Evolutionary conservation across 306 rosid genomes (phyloP).

Genomic region (Vigna radiata): DNA sequence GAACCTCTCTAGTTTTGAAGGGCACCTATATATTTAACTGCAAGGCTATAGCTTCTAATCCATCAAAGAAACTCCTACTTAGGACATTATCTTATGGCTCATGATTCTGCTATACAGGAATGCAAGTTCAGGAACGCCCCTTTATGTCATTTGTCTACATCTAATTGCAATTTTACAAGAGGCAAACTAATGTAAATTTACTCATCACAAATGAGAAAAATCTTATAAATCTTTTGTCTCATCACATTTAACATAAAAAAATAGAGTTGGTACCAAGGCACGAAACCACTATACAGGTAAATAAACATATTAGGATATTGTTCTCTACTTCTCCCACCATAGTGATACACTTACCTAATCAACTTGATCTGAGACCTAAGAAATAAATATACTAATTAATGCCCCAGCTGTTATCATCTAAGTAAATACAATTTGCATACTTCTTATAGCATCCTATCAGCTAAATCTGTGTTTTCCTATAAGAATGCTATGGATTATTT

Average conservation of each 20-base stretch:
- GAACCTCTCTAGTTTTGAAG: slow-evolving; percentile 6
- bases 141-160: neutral
- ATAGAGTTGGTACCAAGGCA: too few relatives aligned
- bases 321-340: neutral
- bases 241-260: slow-evolving; percentile 11
- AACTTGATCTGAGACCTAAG: neutral
- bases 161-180: neutral
- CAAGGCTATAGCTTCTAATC: slow-evolving; percentile 11
- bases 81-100: neutral
- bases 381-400: slow-evolving; percentile 2
- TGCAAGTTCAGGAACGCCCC: neutral
- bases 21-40: slow-evolving; percentile 5
- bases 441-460: slow-evolving; percentile 1
- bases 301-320: neutral
- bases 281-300: neutral
- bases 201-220: slow-evolving; percentile 3
- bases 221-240: neutral
- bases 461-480: neutral
- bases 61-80: slow-evolving; percentile 17
- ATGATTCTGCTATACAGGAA: slow-evolving; percentile 1
- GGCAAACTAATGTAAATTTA: slow-evolving; percentile 10
- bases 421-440: slow-evolving; percentile 30
- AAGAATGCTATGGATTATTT: neutral
- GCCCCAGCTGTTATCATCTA: neutral
- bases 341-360: neutral